Base-by-base conservation (phyloP, 2,329 filamentous ascomycete genomes). In the Cladophialophora chaetospira region DNA sequence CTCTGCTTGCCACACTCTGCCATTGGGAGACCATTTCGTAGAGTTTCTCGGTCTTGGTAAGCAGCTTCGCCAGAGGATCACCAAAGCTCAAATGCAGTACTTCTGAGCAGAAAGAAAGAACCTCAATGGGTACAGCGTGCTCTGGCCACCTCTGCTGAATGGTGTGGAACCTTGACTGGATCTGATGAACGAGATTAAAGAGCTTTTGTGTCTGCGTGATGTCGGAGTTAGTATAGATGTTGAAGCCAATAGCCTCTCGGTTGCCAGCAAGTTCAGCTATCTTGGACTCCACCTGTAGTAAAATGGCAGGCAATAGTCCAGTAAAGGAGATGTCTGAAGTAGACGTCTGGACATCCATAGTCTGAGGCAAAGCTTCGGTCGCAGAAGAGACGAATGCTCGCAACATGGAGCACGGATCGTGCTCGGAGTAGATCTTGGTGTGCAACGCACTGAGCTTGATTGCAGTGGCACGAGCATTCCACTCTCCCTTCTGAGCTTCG, bases 151-250 rank as follows among this genome's bases (percentile, higher is more conserved):
- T 71, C 17, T 75, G 73, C 57, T 79, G 77, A 10, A 99, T 83
- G 60, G 88, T 81, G 17, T 80, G 79, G 74, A 97, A 96, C 13
- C 88, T 85, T 44, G 76, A 70, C 68, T 88, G 86, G 43, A 93
- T 83, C 48, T 84, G 83, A 65, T 86, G 81, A 9, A 91, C 78
- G 6, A 97, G 75, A 0, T 71, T 74, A 23, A 94, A 84, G 3
- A 97, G 79, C 59, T 85, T 88, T 58, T 88, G 86, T 8, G 86
- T 85, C 73, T 97, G 90, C 1, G 77, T 71, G 10, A 93, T 75
- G 66, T 97, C 95, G 2, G 87, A 72, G 66, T 96, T 87, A 0
- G 83, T 86, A 72, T 99, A 99, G 71, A 99, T 97, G 73, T 96
- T 96, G 76, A 93, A 95, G 21, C 76, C 71, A 28, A 71, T 72